Percentiles rank a stretch among this genome's conserved stretches.
phyloP scores from a whole-genome alignment of 345 rosid species.

The Ailanthus altissimus region DNA sequence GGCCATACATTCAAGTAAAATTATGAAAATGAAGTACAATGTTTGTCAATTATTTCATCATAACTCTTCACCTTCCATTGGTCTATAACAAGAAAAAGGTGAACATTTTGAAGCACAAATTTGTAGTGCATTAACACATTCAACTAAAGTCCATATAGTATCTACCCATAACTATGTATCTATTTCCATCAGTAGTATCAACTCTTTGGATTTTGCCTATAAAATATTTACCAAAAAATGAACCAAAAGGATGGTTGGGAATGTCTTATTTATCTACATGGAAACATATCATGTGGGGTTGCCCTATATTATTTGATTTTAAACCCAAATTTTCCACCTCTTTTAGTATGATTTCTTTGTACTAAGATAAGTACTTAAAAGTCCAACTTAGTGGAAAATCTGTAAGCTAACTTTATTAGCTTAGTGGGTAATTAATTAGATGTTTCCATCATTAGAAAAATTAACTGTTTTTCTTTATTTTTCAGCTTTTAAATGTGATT shows the following conservation, averaged over 20 bases:
- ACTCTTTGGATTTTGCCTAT: background rate
- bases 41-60: background rate
- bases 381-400: background rate
- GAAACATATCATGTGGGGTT: constrained; percentile 5
- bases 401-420: too few relatives aligned
- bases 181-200: background rate
- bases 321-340: background rate
- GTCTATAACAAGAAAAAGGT: background rate
- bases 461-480: background rate
- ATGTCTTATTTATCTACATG: constrained; percentile 1
- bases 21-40: background rate
- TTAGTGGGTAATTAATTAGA: background rate
- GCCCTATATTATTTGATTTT: background rate
- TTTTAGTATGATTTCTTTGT: background rate
- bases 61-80: background rate
- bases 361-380: background rate
- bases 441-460: background rate
- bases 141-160: background rate
- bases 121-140: background rate
- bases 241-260: constrained; percentile 3
- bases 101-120: constrained; percentile 1
- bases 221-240: background rate
- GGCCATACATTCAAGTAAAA: background rate
- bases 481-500: background rate
- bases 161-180: background rate